Conservation (phyloP, 306 rosid species). For the Echinosophora koreensis region DNA sequence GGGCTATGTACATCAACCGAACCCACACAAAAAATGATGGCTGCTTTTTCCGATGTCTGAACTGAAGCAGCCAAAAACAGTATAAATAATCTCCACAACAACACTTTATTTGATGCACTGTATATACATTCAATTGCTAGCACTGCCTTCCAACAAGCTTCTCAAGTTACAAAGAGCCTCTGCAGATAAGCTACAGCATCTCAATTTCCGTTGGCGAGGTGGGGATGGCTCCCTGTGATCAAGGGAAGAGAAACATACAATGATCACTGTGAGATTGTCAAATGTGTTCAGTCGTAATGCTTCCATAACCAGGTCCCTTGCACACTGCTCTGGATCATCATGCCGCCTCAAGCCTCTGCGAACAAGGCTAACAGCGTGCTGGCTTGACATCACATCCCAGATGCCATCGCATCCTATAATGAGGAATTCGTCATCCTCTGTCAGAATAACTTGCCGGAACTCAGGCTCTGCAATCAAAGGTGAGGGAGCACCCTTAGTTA, state of each 20-base stretch:
- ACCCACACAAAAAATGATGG: slow-evolving; percentile 65
- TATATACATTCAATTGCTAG: slow-evolving; percentile 57
- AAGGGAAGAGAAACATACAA: slow-evolving; percentile 72
- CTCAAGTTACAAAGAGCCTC: slow-evolving; percentile 91
- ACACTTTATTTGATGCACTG: slow-evolving; percentile 44
- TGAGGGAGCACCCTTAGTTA: slow-evolving; percentile 76
- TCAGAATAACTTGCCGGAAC: slow-evolving; percentile 69
- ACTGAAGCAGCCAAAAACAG: slow-evolving; percentile 74
- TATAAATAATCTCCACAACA: slow-evolving; percentile 17
- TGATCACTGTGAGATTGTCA: slow-evolving; percentile 87
- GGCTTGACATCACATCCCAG: slow-evolving; percentile 95
- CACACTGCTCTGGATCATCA: slow-evolving; percentile 79
- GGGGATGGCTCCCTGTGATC: slow-evolving; percentile 60
- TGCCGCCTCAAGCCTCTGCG: slow-evolving; percentile 81
- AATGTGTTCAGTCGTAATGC: slow-evolving; percentile 81
- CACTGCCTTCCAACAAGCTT: slow-evolving; percentile 76
- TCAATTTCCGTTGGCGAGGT: slow-evolving; percentile 63
- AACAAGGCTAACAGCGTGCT: slow-evolving; percentile 84
- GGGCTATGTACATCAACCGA: slow-evolving; percentile 57
- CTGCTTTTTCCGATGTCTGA: slow-evolving; percentile 60
- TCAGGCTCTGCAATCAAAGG: slow-evolving; percentile 96
- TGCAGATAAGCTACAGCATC: slow-evolving; percentile 86
- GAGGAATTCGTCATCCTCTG: slow-evolving; percentile 95
- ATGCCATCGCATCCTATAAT: slow-evolving; percentile 98
- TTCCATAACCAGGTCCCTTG: slow-evolving; percentile 86